Percentiles rank a stretch among this genome's conserved stretches.
Evolutionary conservation across 768 basidiomycete species (phyloP).

Genomic region (Pleurotus djamor): DNA sequence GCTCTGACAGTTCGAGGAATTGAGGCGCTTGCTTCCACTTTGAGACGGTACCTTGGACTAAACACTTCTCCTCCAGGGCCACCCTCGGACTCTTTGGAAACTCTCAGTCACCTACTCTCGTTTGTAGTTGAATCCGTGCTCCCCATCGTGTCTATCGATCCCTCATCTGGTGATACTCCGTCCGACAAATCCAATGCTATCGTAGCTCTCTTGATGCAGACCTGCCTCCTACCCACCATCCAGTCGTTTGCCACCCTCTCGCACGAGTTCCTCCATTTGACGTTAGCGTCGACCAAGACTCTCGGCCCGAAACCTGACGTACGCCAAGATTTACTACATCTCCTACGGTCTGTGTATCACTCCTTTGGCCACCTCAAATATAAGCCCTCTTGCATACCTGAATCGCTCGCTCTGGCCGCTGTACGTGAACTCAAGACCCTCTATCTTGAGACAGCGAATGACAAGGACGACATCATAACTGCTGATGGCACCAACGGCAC

Average conservation of each 20-base stretch:
- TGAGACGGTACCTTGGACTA: background rate
- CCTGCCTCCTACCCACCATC: slow-evolving; percentile 22
- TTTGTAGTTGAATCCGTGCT: slow-evolving; percentile 15
- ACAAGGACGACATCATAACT: slow-evolving; percentile 1
- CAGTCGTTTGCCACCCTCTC: slow-evolving; percentile 25
- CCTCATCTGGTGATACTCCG: background rate
- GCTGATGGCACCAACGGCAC: slow-evolving; percentile 1
- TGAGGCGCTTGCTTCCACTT: slow-evolving; percentile 19
- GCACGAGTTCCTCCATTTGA: slow-evolving; percentile 12
- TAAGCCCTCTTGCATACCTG: slow-evolving; percentile 10
- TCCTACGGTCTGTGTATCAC: slow-evolving; percentile 21
- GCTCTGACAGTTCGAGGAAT: slow-evolving; percentile 26
- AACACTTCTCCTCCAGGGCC: background rate
- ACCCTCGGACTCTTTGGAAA: slow-evolving; percentile 15
- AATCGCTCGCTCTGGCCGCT: slow-evolving; percentile 33
- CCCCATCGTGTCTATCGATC: slow-evolving; percentile 13
- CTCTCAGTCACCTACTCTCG: slow-evolving; percentile 13
- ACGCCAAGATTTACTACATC: slow-evolving; percentile 21
- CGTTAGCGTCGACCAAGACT: slow-evolving; percentile 8
- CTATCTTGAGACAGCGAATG: slow-evolving; percentile 8
- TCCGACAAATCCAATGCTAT: slow-evolving; percentile 13
- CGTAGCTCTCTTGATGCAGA: slow-evolving; percentile 11
- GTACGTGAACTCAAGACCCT: slow-evolving; percentile 35
- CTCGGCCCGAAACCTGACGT: slow-evolving; percentile 17
- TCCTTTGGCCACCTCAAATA: background rate